A percentile compares a stretch with the other conserved stretches of the same genome.
phyloP scores from a whole-genome alignment of 2,329 filamentous ascomycete species.

The Penicillium sp. region DNA sequence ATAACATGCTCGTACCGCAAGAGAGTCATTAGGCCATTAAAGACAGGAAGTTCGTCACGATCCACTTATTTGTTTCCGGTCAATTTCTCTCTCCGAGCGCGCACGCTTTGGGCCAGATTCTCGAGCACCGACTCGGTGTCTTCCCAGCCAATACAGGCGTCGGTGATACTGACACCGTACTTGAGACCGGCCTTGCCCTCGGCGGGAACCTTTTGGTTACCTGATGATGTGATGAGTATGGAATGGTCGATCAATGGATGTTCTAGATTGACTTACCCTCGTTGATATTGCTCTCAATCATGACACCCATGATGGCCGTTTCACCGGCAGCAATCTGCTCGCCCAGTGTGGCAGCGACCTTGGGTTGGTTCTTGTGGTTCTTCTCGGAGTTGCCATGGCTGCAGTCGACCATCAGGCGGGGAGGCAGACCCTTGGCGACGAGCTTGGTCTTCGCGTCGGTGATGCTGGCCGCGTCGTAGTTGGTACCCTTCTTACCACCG shows the following conservation, averaged over 20 bases:
- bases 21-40: slow-evolving; percentile 6
- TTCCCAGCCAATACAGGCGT: slow-evolving; percentile 93
- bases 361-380: slow-evolving; percentile 95
- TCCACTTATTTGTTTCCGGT: slow-evolving; percentile 16
- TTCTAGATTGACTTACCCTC: slow-evolving; percentile 57
- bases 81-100: slow-evolving; percentile 57
- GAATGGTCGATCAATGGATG: slow-evolving; percentile 1
- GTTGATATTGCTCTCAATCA: slow-evolving; percentile 97
- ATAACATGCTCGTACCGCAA: slow-evolving; percentile 9
- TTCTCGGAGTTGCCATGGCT: slow-evolving; percentile 94
- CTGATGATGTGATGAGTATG: slow-evolving; percentile 23
- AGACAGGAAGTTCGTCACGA: slow-evolving; percentile 4
- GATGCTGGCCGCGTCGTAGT: slow-evolving; percentile 84
- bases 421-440: slow-evolving; percentile 63
- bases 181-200: slow-evolving; percentile 80
- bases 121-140: slow-evolving; percentile 77
- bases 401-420: slow-evolving; percentile 94
- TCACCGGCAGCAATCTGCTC: slow-evolving; percentile 83
- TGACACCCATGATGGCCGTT: slow-evolving; percentile 85
- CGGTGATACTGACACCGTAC: slow-evolving; percentile 94
- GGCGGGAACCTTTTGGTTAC: slow-evolving; percentile 82
- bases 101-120: slow-evolving; percentile 71
- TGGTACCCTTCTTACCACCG: slow-evolving; percentile 87
- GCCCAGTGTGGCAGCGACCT: slow-evolving; percentile 75
- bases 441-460: slow-evolving; percentile 75